Evolutionary conservation across 1,284 basidiomycete species (phyloP), one percentile per base, ranked within the genome.

Genomic region (Wallemia hederae): DNA sequence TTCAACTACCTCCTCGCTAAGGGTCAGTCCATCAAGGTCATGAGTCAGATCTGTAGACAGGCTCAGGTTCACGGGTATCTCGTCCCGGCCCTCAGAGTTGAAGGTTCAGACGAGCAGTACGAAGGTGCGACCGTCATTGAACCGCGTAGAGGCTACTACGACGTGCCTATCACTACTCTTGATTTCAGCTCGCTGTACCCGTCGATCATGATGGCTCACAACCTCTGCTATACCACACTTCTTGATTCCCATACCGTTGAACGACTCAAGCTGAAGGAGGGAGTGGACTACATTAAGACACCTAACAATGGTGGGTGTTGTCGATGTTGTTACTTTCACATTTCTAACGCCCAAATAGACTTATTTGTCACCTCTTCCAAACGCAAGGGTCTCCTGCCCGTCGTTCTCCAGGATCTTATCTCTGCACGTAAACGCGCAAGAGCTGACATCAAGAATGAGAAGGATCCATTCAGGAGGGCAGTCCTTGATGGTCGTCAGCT

Each of bases 191-290:
- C 89, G 0, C 76, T 97, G 64, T 97, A 97, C 70, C 90, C 90
- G 0, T 96, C 91, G 0, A 96, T 97, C 72, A 97, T 97, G 90
- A 94, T 94, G 89, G 91, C 90, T 0, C 91, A 97, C 69, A 97
- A 96, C 68, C 73, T 97, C 1, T 96, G 90, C 70, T 97, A 96
- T 67, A 94, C 91, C 0, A 92, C 91, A 0, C 74, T 94, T 17
- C 70, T 92, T 24, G 84, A 92, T 64, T 84, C 81, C 67, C 61
- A 64, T 2, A 83, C 81, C 0, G 82, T 90, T 22, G 83, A 88
- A 24, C 78, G 83, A 17, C 72, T 94, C 3, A 72, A 75, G 9
- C 74, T 96, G 19, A 77, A 80, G 22, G 85, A 84, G 68, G 85
- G 85, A 63, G 76, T 81, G n/a, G 91, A 97, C 69, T 90, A 87